Base-by-base conservation (phyloP, 1,139 yeast species). In the Sugiyamaella castrensis region DNA sequence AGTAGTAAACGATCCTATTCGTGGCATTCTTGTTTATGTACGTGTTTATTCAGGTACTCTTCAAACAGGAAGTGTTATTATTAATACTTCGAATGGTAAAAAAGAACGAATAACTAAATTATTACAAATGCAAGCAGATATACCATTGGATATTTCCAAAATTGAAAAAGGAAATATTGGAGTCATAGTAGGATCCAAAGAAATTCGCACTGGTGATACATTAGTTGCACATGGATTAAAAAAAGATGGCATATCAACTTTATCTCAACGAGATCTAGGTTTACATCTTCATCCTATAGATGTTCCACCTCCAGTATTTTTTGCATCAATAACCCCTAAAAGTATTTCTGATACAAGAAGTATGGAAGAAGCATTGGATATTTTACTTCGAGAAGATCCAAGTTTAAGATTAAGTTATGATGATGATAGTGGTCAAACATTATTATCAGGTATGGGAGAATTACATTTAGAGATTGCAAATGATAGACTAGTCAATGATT, bases 401-500 rank as follows among this genome's bases (percentile, higher is more conserved):
- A 83, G 91, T 51, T 70, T 87, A 55, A 76, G 77, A 35, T 72
- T 84, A 11, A 65, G 77, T 1, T 75, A 72, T 46, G 97, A 92
- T 62, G 95, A 87, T 55, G 97, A 91, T 53, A 73, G 87, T 51
- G 96, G 96, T 0, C 97, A 92, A 67, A 82, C 89, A 0, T 74
- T 89, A 28, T 67, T 92, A 32, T 82, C 95, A 46, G 99, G 98
- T 2, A 89, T 92, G 97, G 98, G 98, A 13, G 96, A 89, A 47
- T 72, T 92, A 46, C 98, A 92, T 67, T 74, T 92, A 47, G 98
- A 92, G 57, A 89, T 92, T 57, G 86, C 94, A 1, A 76, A 77
- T 47, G 95, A 88, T 57, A 73, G 97, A 50, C 74, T 92, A 44
- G 70, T 84, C 16, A 80, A 79, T 47, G 96, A 88, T 54, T 76